Evolutionary conservation across 2,329 filamentous ascomycete genomes (phyloP).

Genomic region (Sclerotinia glacialis): DNA sequence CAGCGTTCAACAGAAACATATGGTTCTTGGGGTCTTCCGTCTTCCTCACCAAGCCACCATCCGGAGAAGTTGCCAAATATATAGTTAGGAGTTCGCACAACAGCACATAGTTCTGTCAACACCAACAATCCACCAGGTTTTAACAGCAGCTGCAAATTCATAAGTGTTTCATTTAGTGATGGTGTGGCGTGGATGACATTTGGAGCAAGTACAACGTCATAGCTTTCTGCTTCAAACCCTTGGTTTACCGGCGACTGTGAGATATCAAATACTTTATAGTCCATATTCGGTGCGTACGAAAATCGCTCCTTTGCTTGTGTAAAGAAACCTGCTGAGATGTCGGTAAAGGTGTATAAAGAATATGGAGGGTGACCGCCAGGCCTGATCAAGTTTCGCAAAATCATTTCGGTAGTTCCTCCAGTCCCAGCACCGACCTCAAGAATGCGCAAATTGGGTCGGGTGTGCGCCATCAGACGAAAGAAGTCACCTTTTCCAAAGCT

Average conservation of each 20-base stretch:
- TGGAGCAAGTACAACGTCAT: conserved; percentile 32
- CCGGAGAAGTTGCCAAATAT: conserved; percentile 11
- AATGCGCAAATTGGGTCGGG: conserved; percentile 37
- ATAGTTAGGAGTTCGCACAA: conserved; percentile 3
- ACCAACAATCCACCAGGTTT: conserved; percentile 25
- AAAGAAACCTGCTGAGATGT: conserved; percentile 39
- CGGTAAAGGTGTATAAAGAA: conserved; percentile 30
- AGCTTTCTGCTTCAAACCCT: conserved; percentile 39
- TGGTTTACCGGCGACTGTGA: conserved; percentile 37
- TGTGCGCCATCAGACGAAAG: conserved; percentile 10
- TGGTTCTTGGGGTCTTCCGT: conserved; percentile 34
- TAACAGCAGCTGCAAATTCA: conserved; percentile 27
- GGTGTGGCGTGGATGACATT: conserved; percentile 34
- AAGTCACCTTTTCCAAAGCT: background rate
- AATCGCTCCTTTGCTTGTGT: conserved; percentile 22
- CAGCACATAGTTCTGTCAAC: conserved; percentile 25
- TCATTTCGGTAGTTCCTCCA: conserved; percentile 20
- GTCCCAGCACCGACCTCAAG: conserved; percentile 30
- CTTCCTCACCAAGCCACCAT: conserved; percentile 31
- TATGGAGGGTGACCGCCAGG: conserved; percentile 16
- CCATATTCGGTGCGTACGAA: conserved; percentile 26
- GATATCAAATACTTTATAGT: conserved; percentile 38
- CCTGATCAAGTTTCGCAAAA: background rate
- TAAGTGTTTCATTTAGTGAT: conserved; percentile 25
- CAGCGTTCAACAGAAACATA: conserved; percentile 34